Conservation (phyloP, 2,329 filamentous ascomycete species). For the Paracoccidioides lutzii region DNA sequence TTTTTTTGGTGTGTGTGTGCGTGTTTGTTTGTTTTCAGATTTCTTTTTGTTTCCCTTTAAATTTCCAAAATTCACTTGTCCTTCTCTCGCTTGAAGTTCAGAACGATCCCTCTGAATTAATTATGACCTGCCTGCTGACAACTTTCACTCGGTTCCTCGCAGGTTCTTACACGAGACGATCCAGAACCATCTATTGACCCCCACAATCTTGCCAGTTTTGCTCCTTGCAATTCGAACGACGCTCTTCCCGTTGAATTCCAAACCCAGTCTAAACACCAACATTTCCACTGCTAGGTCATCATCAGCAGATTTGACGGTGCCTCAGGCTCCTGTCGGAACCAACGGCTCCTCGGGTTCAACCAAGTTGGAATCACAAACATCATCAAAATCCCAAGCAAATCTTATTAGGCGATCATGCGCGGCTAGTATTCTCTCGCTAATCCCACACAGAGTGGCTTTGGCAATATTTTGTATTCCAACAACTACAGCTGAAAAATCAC, state of each 20-base stretch:
- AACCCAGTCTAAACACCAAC: slow-evolving; percentile 2
- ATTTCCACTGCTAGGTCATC: not conserved
- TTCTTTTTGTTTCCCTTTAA: not conserved
- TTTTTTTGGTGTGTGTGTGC: too few relatives aligned
- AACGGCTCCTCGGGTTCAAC: slow-evolving; percentile 9
- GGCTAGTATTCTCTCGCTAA: slow-evolving; percentile 27
- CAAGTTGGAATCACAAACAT: slow-evolving; percentile 9
- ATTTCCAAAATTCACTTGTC: not conserved
- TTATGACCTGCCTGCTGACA: not conserved
- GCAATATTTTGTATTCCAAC: slow-evolving; percentile 11
- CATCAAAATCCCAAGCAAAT: slow-evolving; percentile 22
- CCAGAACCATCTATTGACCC: slow-evolving; percentile 51
- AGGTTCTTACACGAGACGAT: slow-evolving; percentile 36
- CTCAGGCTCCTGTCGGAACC: slow-evolving; percentile 14
- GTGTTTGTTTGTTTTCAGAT: not conserved
- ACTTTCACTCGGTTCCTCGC: slow-evolving; percentile 3
- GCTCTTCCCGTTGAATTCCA: slow-evolving; percentile 55
- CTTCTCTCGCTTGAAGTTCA: not conserved
- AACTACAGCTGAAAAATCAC: not conserved
- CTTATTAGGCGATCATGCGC: slow-evolving; percentile 35
- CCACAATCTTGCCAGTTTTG: slow-evolving; percentile 51
- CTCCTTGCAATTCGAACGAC: slow-evolving; percentile 52
- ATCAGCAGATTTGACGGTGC: slow-evolving; percentile 3
- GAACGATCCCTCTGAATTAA: not conserved
- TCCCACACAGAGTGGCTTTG: slow-evolving; percentile 33